Conservation (phyloP, 305 asterid species). For the Fraxinus floribunda region DNA sequence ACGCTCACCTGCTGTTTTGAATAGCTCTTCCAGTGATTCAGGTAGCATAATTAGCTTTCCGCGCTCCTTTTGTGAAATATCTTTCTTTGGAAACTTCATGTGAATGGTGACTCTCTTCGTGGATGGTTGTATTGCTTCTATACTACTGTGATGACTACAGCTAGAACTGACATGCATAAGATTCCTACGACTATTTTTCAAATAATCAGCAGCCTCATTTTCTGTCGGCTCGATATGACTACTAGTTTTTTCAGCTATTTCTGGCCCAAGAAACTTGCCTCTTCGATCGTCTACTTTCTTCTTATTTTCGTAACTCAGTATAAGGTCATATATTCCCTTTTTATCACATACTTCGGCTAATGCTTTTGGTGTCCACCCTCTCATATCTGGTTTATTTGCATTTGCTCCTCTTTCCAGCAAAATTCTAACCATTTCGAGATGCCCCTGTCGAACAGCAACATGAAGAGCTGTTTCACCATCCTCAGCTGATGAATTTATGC, state of each 20-base stretch:
- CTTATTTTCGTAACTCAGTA: constrained; percentile 36
- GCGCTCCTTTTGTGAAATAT: constrained; percentile 31
- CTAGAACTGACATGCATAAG: constrained; percentile 33
- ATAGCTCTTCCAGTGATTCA: constrained; percentile 63
- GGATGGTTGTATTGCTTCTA: constrained; percentile 30
- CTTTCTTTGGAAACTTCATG: constrained; percentile 31
- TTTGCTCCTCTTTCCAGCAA: constrained; percentile 53
- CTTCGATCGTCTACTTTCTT: constrained; percentile 34
- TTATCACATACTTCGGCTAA: constrained; percentile 42
- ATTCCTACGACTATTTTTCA: constrained; percentile 24
- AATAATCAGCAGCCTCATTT: constrained; percentile 25
- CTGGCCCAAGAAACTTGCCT: constrained; percentile 29
- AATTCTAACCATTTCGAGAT: constrained; percentile 40
- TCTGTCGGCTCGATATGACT: constrained; percentile 16
- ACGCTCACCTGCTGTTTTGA: constrained; percentile 60
- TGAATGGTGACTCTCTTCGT: constrained; percentile 82
- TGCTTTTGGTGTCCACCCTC: constrained; percentile 47
- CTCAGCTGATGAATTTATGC: constrained; percentile 34
- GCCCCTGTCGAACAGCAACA: constrained; percentile 44
- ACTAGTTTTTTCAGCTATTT: constrained; percentile 18
- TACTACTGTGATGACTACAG: constrained; percentile 18
- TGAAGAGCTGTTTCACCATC: constrained; percentile 48
- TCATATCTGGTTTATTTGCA: constrained; percentile 38
- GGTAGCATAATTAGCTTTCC: constrained; percentile 73
- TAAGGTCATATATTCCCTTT: constrained; percentile 46